Conservation (phyloP, 2,329 filamentous ascomycete genomes). For the Fusarium mangiferae region DNA sequence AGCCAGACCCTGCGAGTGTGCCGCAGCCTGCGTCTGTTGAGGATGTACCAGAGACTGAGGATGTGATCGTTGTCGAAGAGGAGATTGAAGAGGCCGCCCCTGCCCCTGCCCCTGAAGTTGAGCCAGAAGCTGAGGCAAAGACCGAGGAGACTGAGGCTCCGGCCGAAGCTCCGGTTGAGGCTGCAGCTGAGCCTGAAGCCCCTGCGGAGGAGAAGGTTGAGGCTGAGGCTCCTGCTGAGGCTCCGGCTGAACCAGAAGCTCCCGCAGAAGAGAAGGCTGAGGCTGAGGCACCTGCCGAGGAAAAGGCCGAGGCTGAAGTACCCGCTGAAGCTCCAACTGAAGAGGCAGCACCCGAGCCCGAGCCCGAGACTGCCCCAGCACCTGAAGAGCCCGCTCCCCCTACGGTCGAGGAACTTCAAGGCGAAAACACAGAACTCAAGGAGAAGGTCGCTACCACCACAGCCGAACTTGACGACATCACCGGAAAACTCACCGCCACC, state of each 20-base stretch:
- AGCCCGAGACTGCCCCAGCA: slow-evolving; percentile 1
- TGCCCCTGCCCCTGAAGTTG: not conserved
- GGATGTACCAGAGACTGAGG: slow-evolving; percentile 19
- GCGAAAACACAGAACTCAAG: slow-evolving; percentile 33
- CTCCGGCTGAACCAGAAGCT: slow-evolving; percentile 3
- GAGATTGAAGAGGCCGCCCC: not conserved
- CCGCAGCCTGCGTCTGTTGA: slow-evolving; percentile 28
- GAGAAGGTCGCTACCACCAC: slow-evolving; percentile 30
- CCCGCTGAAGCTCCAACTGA: slow-evolving; percentile 2
- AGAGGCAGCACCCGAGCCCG: slow-evolving; percentile 14
- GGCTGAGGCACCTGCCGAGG: not conserved
- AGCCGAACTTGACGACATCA: slow-evolving; percentile 9
- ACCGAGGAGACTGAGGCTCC: not conserved
- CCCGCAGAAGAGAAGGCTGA: not conserved
- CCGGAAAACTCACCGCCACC: slow-evolving; percentile 29
- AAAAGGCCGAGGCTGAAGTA: not conserved
- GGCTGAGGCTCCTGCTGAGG: not conserved
- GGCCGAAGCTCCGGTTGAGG: not conserved
- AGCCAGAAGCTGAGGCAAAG: not conserved
- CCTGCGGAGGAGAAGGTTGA: not conserved
- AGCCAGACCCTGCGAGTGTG: slow-evolving; percentile 26
- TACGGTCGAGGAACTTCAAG: slow-evolving; percentile 7
- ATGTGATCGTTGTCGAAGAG: slow-evolving; percentile 11
- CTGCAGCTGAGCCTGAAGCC: not conserved
- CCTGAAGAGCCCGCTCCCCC: slow-evolving; percentile 5